These are phyloP conservation scores for Elongisporangium senticosum DNA, from an alignment of 352 stramenopile species.

Conservation along the genomic window DNA sequence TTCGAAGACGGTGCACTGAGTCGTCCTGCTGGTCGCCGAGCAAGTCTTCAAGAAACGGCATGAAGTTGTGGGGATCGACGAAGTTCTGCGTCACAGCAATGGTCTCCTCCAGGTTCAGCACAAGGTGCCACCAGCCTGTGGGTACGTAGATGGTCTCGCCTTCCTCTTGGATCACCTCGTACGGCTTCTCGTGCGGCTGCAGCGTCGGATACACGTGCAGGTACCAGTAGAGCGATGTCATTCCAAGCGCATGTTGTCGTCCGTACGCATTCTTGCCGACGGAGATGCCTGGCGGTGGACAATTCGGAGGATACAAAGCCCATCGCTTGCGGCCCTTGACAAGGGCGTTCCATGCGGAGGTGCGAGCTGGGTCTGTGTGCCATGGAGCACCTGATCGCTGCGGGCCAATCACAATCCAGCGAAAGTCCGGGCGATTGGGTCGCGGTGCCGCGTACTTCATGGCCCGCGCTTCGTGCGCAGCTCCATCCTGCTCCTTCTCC, in stretches of 20 bases:
- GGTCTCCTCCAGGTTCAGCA: constrained; percentile 94
- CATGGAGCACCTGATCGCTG: constrained; percentile 89
- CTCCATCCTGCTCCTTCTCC: constrained; percentile 7
- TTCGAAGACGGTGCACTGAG: constrained; percentile 43
- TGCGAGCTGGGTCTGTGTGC: constrained; percentile 94
- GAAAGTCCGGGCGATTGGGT: constrained; percentile 56
- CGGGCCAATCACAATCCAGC: constrained; percentile 81
- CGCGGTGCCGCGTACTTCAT: constrained; percentile 25
- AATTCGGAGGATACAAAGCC: constrained; percentile 92
- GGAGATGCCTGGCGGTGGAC: constrained; percentile 57
- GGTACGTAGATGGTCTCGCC: constrained; percentile 97
- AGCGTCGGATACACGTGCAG: constrained; percentile 82
- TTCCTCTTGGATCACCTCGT: constrained; percentile 86
- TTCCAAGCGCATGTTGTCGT: constrained; percentile 56
- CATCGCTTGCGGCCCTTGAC: constrained; percentile 93
- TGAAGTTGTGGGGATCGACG: constrained; percentile 78
- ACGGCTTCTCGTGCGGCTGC: constrained; percentile 56
- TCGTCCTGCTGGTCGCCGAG: constrained; percentile 60
- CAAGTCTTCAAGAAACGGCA: constrained; percentile 70
- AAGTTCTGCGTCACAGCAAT: constrained; percentile 97
- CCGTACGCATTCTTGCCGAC: constrained; percentile 45
- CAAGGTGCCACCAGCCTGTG: constrained; percentile 96
- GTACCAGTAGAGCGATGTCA: constrained; percentile 84
- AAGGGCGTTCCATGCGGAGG: constrained; percentile 95
- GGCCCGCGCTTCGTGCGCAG: constrained; percentile 14